Conservation (phyloP, 2,329 filamentous ascomycete genomes). For the Albifimbria verrucaria region DNA sequence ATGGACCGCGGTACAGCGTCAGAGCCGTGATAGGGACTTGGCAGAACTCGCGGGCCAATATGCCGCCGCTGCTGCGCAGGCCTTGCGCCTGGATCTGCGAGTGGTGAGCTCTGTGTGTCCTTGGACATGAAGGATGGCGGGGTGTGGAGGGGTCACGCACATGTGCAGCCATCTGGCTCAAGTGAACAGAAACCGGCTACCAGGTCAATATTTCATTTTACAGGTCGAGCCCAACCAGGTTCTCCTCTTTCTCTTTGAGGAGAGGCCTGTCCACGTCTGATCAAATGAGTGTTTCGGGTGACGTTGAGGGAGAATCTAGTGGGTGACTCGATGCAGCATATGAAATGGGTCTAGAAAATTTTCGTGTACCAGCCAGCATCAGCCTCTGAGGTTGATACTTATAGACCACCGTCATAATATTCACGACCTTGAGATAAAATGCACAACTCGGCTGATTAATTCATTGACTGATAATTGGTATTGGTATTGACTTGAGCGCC, state of each 20-base stretch:
- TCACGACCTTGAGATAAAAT: too few relatives aligned
- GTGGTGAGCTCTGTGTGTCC: too few relatives aligned
- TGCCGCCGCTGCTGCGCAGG: neutral
- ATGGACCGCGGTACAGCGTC: slow-evolving; percentile 40
- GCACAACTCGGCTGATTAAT: too few relatives aligned
- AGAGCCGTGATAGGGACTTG: slow-evolving; percentile 59
- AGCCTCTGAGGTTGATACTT: neutral
- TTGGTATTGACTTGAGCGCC: too few relatives aligned
- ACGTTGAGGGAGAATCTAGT: too few relatives aligned
- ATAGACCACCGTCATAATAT: neutral
- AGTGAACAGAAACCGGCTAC: too few relatives aligned
- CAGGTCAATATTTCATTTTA: too few relatives aligned
- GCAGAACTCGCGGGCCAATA: slow-evolving; percentile 30
- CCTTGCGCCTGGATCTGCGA: neutral
- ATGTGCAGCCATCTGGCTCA: neutral
- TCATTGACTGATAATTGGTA: neutral
- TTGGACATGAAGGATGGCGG: neutral
- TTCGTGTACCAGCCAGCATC: neutral
- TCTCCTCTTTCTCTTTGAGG: too few relatives aligned
- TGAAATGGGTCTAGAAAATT: neutral
- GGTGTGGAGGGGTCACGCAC: neutral
- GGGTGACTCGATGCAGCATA: too few relatives aligned
- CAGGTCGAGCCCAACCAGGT: too few relatives aligned
- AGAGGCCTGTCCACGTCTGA: too few relatives aligned
- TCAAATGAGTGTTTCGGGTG: too few relatives aligned